Evolutionary conservation across 2,329 filamentous ascomycete species (phyloP), one percentile per base, ranked within the genome.

Genomic region (Botrytis hyacinthi): DNA sequence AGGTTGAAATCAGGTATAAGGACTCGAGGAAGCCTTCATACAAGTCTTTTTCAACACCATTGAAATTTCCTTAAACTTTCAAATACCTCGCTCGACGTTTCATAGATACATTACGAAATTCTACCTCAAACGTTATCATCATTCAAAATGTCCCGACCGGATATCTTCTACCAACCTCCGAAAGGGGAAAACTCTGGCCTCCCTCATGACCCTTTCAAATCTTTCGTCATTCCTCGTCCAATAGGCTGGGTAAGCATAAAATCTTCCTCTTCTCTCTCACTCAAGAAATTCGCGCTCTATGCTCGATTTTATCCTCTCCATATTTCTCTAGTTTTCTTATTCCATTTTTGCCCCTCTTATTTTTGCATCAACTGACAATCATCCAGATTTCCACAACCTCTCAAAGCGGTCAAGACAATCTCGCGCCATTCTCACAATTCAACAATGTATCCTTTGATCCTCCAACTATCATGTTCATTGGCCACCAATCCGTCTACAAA

Each of bases 381-480:
- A 6, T 16, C 5, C 29, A 66, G 62, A 66, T 66, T 32, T 66
- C 62, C 42, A 74, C 73, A 40, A 75, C 74, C 35, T 71, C 66
- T 42, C 69, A 46, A n/a, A 51, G 46, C 16, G 73, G 73, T 10
- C 74, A 70, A 29, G 73, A 75, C 48, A 75, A 75, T 48, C 66
- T 75, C 8, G 74, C 57, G 3, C 74, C 74, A 7, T 74, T 54
- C 35, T 74, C 73, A 32, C 74, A 75, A 65, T 75, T 75, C 62
- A 75, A 71, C 46, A 75, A 74, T 59, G 73, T 75, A 20, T 74
- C 74, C 5, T 75, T 75, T 22, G 71, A 75, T 66, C 73, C 74
- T 4, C 73, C 73, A 32, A 75, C 73, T 5, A 75, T 75, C 54
- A 40, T 74, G 48, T 75, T 73, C 57, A 69, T 75, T 18, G 74